Percentiles rank a stretch among this genome's conserved stretches.
Evolutionary conservation across 768 basidiomycete genomes (phyloP).

Genomic region (Trichaptum fuscoviolaceum): DNA sequence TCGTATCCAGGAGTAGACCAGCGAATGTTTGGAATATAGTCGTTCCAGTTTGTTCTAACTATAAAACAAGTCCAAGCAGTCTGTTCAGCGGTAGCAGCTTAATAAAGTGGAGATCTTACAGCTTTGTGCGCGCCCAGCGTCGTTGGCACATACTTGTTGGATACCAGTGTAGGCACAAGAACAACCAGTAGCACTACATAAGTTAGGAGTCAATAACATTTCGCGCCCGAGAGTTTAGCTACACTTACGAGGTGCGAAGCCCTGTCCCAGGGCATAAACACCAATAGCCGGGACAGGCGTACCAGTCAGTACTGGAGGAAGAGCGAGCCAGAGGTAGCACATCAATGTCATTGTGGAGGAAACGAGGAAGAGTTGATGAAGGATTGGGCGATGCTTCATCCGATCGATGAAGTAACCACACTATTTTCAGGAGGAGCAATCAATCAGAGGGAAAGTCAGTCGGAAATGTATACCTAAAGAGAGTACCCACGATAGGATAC

Average conservation of each 20-base stretch:
- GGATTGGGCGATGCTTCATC: constrained; percentile 49
- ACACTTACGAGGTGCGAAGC: constrained; percentile 62
- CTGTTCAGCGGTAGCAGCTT: neutral
- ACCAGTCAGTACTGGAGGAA: constrained; percentile 52
- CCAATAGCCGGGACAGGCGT: constrained; percentile 58
- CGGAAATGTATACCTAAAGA: neutral
- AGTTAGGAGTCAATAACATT: constrained; percentile 9
- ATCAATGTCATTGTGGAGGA: constrained; percentile 56
- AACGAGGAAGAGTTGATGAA: constrained; percentile 50
- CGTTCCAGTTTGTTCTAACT: constrained; percentile 74
- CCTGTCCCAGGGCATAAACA: constrained; percentile 62
- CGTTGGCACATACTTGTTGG: constrained; percentile 68
- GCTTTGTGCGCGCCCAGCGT: constrained; percentile 76
- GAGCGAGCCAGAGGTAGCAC: constrained; percentile 62
- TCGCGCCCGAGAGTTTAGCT: constrained; percentile 1
- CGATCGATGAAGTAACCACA: constrained; percentile 63
- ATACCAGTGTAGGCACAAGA: constrained; percentile 68
- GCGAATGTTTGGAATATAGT: constrained; percentile 69
- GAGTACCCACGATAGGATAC: constrained; percentile 56
- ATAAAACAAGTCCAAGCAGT: constrained; percentile 4
- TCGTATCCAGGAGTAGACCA: constrained; percentile 60
- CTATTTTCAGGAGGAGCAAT: constrained; percentile 25
- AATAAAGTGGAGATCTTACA: constrained; percentile 34
- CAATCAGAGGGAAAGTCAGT: neutral
- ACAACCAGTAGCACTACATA: constrained; percentile 62